Percentiles rank a stretch among this genome's conserved stretches.
phyloP scores from a whole-genome alignment of 768 basidiomycete species.

The Lactifluus echinatus region DNA sequence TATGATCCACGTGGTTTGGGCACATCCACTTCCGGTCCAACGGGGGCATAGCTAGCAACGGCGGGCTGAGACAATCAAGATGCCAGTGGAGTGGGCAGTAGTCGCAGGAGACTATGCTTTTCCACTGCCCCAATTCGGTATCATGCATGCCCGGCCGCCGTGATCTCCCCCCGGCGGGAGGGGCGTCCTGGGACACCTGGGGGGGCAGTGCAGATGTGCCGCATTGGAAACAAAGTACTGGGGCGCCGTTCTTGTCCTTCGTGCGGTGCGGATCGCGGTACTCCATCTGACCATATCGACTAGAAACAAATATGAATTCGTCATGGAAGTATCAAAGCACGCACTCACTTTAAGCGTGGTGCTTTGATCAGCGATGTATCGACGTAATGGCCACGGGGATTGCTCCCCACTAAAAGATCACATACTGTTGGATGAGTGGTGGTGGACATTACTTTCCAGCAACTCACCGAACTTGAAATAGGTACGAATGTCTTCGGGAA shows the following conservation, averaged over 20 bases:
- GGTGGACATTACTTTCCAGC: neutral
- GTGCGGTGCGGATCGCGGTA: conserved; percentile 85
- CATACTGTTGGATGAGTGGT: neutral
- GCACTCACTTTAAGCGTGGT: conserved; percentile 72
- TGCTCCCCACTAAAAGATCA: conserved; percentile 55
- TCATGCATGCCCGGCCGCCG: conserved; percentile 38
- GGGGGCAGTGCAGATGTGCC: conserved; percentile 67
- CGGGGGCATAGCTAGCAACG: conserved; percentile 75
- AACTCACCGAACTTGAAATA: conserved; percentile 79
- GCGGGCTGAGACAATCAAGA: conserved; percentile 91
- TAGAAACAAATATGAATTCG: conserved; percentile 23
- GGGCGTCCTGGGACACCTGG: conserved; percentile 41
- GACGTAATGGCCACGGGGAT: conserved; percentile 73
- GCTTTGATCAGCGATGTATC: conserved; percentile 70
- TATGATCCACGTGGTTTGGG: conserved; percentile 89
- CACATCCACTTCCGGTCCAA: conserved; percentile 98
- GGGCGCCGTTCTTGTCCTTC: conserved; percentile 73
- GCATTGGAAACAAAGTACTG: conserved; percentile 89
- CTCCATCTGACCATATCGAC: conserved; percentile 83
- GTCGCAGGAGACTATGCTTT: conserved; percentile 86
- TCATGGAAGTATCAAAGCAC: conserved; percentile 12
- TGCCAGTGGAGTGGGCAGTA: conserved; percentile 95
- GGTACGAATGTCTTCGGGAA: conserved; percentile 74
- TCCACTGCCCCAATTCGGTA: conserved; percentile 46
- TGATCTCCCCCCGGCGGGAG: conserved; percentile 42